Base-by-base conservation (phyloP, 1,284 basidiomycete species). In the Malassezia sympodialis region DNA sequence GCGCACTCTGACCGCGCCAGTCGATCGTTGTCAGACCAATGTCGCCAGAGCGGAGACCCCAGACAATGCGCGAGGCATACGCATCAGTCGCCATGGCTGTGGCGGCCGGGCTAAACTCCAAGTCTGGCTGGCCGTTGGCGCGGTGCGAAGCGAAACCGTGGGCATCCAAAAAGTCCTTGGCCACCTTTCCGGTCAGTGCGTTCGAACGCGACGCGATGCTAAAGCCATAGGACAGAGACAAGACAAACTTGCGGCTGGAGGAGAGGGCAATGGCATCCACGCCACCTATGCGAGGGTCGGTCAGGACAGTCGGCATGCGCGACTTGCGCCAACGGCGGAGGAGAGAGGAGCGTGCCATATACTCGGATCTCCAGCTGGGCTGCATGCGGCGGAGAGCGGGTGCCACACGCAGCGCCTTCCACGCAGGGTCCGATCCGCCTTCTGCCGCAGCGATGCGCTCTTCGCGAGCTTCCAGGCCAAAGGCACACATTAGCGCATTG, bases 201-300 rank as follows among this genome's bases (percentile, higher is more conserved):
- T 83, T 75, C 6, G 86, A 87, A 32, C 87, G 84, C 4, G 85
- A 79, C 19, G 88, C 83, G 52, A 86, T 79, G 27, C 86, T 87
- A 59, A 85, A 84, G 39, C 80, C 78, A 41, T 85, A 73, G 15
- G 84, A 87, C 0, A 83, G 80, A 0, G 82, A 79, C 30, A 90
- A 77, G 17, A 90, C 77, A 14, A 80, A 79, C 4, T 66, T 65
- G 30, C 79, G 65, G 48, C 80, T 77, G 77, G 77, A 86, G 79
- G 51, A 84, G 72, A 66, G 50, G 34, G 69, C 59, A 47, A 73
- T 55, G 55, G 60, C 30, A 57, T 66, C 55, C 59, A 76, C 65
- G 55, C 63, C 51, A 30, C 58, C 62, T 23, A 71, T 63, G 43
- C 64, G 62, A 10, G 69, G 62, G n/a, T 65, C 63, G 14, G 63